Conservation (phyloP, 2,329 filamentous ascomycete genomes). For the Ciborinia camelliae region DNA sequence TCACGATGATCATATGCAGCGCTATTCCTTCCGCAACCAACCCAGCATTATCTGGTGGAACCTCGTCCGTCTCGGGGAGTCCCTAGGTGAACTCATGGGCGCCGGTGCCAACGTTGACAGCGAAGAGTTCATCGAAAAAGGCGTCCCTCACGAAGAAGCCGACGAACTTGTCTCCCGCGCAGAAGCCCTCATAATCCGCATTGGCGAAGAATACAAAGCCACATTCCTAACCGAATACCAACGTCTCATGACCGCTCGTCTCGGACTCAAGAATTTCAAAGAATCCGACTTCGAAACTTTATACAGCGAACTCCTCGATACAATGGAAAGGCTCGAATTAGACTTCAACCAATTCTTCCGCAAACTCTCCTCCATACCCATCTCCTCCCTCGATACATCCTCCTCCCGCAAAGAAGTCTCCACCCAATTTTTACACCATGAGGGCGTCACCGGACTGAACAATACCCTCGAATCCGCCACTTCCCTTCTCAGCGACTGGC, state of each 20-base stretch:
- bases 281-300: constrained; percentile 75
- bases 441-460: constrained; percentile 57
- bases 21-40: constrained; percentile 92
- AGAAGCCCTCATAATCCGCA: constrained; percentile 75
- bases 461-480: constrained; percentile 62
- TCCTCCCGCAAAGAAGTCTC: constrained; percentile 63
- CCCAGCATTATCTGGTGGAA: constrained; percentile 99
- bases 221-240: constrained; percentile 90
- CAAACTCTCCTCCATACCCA: constrained; percentile 61
- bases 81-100: constrained; percentile 83
- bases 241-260: constrained; percentile 71
- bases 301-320: constrained; percentile 79
- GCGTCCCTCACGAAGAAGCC: constrained; percentile 66
- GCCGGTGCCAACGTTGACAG: constrained; percentile 70
- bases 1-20: constrained; percentile 83
- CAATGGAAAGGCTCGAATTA: constrained; percentile 74
- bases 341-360: constrained; percentile 97
- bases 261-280: constrained; percentile 70
- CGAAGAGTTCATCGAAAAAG: constrained; percentile 65
- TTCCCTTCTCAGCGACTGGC: constrained; percentile 70
- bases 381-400: constrained; percentile 62
- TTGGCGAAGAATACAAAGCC: constrained; percentile 82
- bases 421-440: constrained; percentile 73
- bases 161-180: constrained; percentile 72
- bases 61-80: constrained; percentile 83